Conservation (phyloP, 805 yeast species). For the Candida broadrunensis region DNA sequence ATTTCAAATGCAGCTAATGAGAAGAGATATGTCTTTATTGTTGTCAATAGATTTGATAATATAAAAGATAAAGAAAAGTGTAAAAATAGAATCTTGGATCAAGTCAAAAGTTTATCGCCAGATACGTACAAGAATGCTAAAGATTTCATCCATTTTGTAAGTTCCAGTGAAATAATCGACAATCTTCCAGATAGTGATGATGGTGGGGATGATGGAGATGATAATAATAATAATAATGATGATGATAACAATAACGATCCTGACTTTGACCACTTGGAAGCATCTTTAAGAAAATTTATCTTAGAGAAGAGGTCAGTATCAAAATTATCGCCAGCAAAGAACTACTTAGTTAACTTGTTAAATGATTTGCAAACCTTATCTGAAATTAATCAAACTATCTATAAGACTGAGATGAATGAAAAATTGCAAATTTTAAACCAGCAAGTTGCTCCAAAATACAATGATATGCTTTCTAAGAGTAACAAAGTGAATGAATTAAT, state of each 20-base stretch:
- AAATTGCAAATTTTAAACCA: slow-evolving; percentile 47
- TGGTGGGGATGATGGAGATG: slow-evolving; percentile 29
- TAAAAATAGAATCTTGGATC: slow-evolving; percentile 71
- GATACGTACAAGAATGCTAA: slow-evolving; percentile 83
- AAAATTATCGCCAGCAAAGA: slow-evolving; percentile 89
- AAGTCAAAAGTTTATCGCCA: slow-evolving; percentile 81
- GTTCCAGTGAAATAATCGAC: slow-evolving; percentile 52
- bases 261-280: slow-evolving; percentile 80
- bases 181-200: slow-evolving; percentile 32
- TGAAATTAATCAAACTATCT: slow-evolving; percentile 55
- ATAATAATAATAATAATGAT: slow-evolving; percentile 24
- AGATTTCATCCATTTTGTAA: slow-evolving; percentile 93
- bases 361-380: slow-evolving; percentile 63
- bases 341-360: slow-evolving; percentile 69
- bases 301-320: slow-evolving; percentile 87
- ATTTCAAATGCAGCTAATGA: slow-evolving; percentile 88
- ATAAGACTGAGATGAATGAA: slow-evolving; percentile 46
- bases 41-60: slow-evolving; percentile 87
- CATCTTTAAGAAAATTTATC: slow-evolving; percentile 79
- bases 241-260: slow-evolving; percentile 40
- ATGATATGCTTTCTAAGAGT: slow-evolving; percentile 50
- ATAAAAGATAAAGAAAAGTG: slow-evolving; percentile 82
- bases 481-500: slow-evolving; percentile 55
- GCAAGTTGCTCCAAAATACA: slow-evolving; percentile 62
- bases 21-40: slow-evolving; percentile 88